A percentile compares a stretch with the other conserved stretches of the same genome.
phyloP scores from a whole-genome alignment of 169 alveolate species.

The Plasmodium cynomolgi region DNA sequence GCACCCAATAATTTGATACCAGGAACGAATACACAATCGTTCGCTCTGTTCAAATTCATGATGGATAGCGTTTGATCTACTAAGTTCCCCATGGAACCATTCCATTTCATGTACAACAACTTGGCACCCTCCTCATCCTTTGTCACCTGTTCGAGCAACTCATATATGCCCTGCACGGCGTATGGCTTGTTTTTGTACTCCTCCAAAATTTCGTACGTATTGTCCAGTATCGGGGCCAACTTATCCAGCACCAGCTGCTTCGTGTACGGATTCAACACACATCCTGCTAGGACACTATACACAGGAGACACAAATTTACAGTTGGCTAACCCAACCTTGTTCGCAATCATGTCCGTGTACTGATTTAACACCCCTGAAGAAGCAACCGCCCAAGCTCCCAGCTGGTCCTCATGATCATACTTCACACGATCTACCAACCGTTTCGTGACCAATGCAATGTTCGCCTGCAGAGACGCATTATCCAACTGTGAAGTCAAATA shows the following conservation, averaged over 20 bases:
- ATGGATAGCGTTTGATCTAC: conserved; percentile 33
- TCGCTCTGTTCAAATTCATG: conserved; percentile 64
- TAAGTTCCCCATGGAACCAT: conserved; percentile 49
- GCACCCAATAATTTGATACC: conserved; percentile 59
- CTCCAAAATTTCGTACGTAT: conserved; percentile 79
- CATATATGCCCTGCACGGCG: conserved; percentile 79
- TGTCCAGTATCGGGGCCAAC: conserved; percentile 75
- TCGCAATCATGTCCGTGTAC: conserved; percentile 82
- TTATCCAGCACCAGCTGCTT: conserved; percentile 79
- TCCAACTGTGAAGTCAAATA: conserved; percentile 80
- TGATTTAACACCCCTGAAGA: conserved; percentile 89
- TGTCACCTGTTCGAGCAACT: conserved; percentile 83
- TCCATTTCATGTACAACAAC: conserved; percentile 39
- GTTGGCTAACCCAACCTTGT: conserved; percentile 84
- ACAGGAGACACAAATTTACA: conserved; percentile 83
- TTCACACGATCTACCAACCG: conserved; percentile 83
- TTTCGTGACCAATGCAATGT: conserved; percentile 80
- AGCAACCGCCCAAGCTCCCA: conserved; percentile 94
- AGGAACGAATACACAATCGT: conserved; percentile 48
- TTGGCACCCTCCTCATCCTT: conserved; percentile 85
- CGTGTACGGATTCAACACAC: conserved; percentile 87
- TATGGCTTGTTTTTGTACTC: conserved; percentile 83
- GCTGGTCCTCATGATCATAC: conserved; percentile 90
- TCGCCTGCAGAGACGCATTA: conserved; percentile 83
- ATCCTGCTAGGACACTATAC: conserved; percentile 86